phyloP scores from a whole-genome alignment of 768 basidiomycete genomes.

The Filobasidium wieringae region DNA sequence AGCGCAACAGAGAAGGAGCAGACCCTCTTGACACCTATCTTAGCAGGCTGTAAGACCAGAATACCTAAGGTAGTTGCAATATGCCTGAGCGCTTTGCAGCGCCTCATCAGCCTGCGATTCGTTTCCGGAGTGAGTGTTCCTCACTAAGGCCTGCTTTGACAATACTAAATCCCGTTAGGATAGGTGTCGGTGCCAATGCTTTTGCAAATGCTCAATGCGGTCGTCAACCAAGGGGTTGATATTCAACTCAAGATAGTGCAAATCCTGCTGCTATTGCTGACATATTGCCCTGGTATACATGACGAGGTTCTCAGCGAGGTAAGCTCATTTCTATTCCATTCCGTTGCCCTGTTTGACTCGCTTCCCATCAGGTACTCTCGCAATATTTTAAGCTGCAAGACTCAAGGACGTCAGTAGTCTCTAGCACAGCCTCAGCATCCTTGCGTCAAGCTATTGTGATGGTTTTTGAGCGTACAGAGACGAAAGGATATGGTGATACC shows the following conservation, averaged over 20 bases:
- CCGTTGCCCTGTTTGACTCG: too few relatives aligned
- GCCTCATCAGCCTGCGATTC: slow-evolving; percentile 74
- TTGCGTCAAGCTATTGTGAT: slow-evolving; percentile 95
- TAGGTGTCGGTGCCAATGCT: slow-evolving; percentile 69
- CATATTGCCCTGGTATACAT: slow-evolving; percentile 71
- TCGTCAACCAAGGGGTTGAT: slow-evolving; percentile 87
- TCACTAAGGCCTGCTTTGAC: background rate
- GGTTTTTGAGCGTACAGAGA: slow-evolving; percentile 71
- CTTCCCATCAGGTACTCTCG: slow-evolving; percentile 56
- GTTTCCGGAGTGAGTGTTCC: slow-evolving; percentile 45
- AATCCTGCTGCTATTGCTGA: slow-evolving; percentile 79
- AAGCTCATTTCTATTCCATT: too few relatives aligned
- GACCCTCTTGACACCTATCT: slow-evolving; percentile 71
- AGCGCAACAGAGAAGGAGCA: slow-evolving; percentile 48
- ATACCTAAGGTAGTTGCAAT: slow-evolving; percentile 90
- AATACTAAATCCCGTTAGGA: too few relatives aligned
- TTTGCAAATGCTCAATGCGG: slow-evolving; percentile 70
- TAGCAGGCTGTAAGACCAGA: slow-evolving; percentile 86
- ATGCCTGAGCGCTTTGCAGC: slow-evolving; percentile 76
- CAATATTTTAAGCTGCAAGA: slow-evolving; percentile 93
- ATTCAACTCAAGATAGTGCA: slow-evolving; percentile 90
- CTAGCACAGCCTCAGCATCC: slow-evolving; percentile 91
- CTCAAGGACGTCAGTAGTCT: slow-evolving; percentile 88
- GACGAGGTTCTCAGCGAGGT: slow-evolving; percentile 71
- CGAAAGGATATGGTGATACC: background rate